Evolutionary conservation across 495 filamentous ascomycete species (phyloP).

Genomic region (Penicillium salamii): DNA sequence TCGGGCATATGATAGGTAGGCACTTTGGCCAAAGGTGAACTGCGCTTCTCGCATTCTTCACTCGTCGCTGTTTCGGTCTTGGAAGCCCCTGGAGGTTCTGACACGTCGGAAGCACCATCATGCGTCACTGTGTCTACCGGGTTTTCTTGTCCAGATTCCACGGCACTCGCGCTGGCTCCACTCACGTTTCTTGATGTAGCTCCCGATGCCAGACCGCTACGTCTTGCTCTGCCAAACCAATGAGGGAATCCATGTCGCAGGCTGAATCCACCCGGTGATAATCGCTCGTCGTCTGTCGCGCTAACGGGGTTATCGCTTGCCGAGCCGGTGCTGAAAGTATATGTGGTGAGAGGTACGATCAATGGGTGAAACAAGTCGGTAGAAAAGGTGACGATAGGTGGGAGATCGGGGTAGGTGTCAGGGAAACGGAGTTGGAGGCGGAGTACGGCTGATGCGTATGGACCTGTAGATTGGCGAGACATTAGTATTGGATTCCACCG

Average conservation of each 20-base stretch:
- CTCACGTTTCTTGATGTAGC: slow-evolving; percentile 38
- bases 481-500: neutral
- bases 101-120: neutral
- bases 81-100: neutral
- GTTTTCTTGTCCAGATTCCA: neutral
- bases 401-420: slow-evolving; percentile 69
- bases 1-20: slow-evolving; percentile 20
- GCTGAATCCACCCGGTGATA: slow-evolving; percentile 85
- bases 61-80: neutral
- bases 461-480: slow-evolving; percentile 51
- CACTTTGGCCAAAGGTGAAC: slow-evolving; percentile 9
- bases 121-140: neutral
- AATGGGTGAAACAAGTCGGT: slow-evolving; percentile 95
- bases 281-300: slow-evolving; percentile 72
- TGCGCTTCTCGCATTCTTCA: slow-evolving; percentile 4
- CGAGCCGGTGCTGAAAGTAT: slow-evolving; percentile 78
- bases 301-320: slow-evolving; percentile 68
- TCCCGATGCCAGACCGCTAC: slow-evolving; percentile 28
- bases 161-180: slow-evolving; percentile 17
- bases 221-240: slow-evolving; percentile 66
- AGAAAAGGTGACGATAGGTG: slow-evolving; percentile 80
- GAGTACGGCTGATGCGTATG: slow-evolving; percentile 82
- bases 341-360: slow-evolving; percentile 83
- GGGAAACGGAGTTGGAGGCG: slow-evolving; percentile 91
- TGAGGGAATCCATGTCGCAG: slow-evolving; percentile 84